phyloP scores from a whole-genome alignment of 2,329 filamentous ascomycete genomes.

The Beauveria sp. region DNA sequence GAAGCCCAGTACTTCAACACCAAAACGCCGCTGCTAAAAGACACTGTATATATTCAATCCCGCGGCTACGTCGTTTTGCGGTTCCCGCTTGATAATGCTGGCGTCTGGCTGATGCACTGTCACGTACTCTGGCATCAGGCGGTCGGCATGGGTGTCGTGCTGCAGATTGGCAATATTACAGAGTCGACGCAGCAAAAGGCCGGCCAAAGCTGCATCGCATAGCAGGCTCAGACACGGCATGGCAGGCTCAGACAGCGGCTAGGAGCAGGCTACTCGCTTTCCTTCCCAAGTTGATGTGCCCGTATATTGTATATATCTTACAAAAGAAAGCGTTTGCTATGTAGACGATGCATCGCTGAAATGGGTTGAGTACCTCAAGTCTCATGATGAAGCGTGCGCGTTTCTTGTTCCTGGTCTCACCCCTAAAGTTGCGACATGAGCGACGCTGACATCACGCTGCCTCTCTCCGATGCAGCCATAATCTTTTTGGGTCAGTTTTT shows the following conservation, averaged over 20 bases:
- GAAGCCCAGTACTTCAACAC: background rate
- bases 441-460: too few relatives aligned
- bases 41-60: constrained; percentile 27
- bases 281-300: background rate
- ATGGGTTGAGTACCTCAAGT: too few relatives aligned
- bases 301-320: too few relatives aligned
- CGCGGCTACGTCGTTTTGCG: constrained; percentile 28
- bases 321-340: too few relatives aligned
- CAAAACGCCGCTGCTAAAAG: constrained; percentile 24
- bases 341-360: too few relatives aligned
- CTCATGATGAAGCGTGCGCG: too few relatives aligned
- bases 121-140: constrained; percentile 30
- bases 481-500: too few relatives aligned
- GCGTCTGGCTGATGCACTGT: constrained; percentile 31
- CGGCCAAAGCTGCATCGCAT: background rate
- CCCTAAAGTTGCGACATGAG: too few relatives aligned
- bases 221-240: background rate
- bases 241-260: too few relatives aligned
- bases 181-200: background rate
- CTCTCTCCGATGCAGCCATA: background rate
- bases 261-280: too few relatives aligned
- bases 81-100: constrained; percentile 27
- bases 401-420: too few relatives aligned
- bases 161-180: constrained; percentile 12
- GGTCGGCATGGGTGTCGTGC: constrained; percentile 33